A percentile compares a stretch with the other conserved stretches of the same genome.
Evolutionary conservation across 106 monocot genomes (phyloP).

Genomic region (Dactylorhiza incarnata): DNA sequence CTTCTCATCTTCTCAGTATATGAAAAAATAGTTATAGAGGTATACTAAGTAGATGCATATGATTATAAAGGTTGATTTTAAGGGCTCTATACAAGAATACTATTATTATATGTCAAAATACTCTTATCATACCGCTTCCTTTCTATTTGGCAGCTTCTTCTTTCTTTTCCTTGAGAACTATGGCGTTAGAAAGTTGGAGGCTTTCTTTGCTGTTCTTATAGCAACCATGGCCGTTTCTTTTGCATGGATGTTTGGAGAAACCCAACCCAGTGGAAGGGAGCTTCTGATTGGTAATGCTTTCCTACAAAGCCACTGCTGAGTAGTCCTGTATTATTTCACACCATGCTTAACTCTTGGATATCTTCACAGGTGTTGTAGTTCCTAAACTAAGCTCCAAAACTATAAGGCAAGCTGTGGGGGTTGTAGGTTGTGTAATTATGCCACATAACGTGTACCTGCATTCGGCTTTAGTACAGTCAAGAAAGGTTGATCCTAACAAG

Average conservation of each 20-base stretch:
- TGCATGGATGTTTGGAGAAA: constrained; percentile 85
- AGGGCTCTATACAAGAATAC: not conserved
- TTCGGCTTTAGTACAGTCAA: constrained; percentile 88
- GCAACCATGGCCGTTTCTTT: constrained; percentile 78
- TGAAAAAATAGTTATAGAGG: too few relatives aligned
- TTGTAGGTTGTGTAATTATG: constrained; percentile 91
- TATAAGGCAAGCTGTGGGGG: constrained; percentile 78
- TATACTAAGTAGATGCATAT: not conserved
- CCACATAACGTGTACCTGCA: constrained; percentile 92
- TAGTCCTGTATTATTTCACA: not conserved
- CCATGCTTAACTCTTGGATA: not conserved
- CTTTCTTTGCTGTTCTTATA: constrained; percentile 78
- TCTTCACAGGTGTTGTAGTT: constrained; percentile 53
- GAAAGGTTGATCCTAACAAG: constrained; percentile 58
- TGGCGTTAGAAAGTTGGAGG: constrained; percentile 94
- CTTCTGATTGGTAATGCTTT: constrained; percentile 56
- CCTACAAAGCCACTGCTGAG: not conserved
- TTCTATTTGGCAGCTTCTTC: constrained; percentile 53
- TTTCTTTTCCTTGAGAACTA: constrained; percentile 90
- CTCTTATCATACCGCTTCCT: not conserved
- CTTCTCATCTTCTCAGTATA: not conserved
- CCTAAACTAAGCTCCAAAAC: constrained; percentile 74
- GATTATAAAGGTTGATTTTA: not conserved
- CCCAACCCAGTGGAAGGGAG: constrained; percentile 71
- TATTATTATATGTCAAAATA: not conserved